Percentiles rank a stretch among this genome's conserved stretches.
phyloP scores from a whole-genome alignment of 768 basidiomycete species.

The Austroboletus eburneus region DNA sequence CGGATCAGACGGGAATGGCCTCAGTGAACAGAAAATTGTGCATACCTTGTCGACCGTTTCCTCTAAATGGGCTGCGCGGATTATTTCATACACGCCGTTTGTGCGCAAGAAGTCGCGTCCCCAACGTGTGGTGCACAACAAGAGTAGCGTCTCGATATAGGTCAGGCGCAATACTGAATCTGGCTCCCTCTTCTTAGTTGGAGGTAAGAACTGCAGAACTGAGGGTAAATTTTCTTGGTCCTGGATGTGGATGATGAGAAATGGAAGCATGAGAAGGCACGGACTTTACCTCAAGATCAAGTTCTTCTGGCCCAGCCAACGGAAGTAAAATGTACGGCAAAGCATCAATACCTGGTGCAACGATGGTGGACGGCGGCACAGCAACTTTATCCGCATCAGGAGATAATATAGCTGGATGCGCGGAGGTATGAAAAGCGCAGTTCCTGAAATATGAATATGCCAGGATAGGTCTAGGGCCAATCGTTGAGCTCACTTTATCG shows the following conservation, averaged over 20 bases:
- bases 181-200: constrained; percentile 77
- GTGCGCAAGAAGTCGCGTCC: constrained; percentile 77
- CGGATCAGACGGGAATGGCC: neutral
- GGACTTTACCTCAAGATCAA: constrained; percentile 73
- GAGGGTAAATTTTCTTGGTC: constrained; percentile 85
- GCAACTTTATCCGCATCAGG: constrained; percentile 55
- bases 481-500: constrained; percentile 64
- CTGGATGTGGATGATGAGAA: constrained; percentile 36
- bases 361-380: constrained; percentile 52
- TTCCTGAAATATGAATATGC: constrained; percentile 49
- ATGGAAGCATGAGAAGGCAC: neutral
- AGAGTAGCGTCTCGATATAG: constrained; percentile 83
- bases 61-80: constrained; percentile 70
- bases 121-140: constrained; percentile 86
- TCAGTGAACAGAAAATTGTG: neutral
- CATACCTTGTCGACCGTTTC: constrained; percentile 77
- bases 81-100: constrained; percentile 83
- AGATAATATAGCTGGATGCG: constrained; percentile 68
- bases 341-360: constrained; percentile 76
- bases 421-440: constrained; percentile 65
- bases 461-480: constrained; percentile 2
- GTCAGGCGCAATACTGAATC: constrained; percentile 75
- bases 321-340: constrained; percentile 85
- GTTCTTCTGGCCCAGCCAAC: constrained; percentile 92
- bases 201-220: constrained; percentile 82